Evolutionary conservation across 2,329 filamentous ascomycete genomes (phyloP).

Genomic region (Microdochium nivale): DNA sequence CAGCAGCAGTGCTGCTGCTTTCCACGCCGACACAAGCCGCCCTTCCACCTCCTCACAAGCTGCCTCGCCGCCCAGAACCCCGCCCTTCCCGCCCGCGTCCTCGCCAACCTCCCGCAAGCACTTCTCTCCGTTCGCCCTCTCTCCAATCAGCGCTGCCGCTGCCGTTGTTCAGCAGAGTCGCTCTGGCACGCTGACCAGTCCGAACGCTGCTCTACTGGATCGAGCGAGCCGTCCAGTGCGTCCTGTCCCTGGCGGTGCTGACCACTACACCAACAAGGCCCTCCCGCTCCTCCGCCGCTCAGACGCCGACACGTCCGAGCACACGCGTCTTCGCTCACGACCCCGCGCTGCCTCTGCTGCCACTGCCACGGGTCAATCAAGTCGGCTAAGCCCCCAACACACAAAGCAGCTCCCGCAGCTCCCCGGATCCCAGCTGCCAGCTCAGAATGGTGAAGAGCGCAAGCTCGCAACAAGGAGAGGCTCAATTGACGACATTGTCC

Average conservation of each 20-base stretch:
- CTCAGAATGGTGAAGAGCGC: not conserved
- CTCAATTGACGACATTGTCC: constrained; percentile 10
- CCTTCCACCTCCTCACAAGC: not conserved
- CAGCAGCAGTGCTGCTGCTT: not conserved
- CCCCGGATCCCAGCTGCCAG: not conserved
- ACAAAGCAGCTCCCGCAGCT: not conserved
- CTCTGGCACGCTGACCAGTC: not conserved
- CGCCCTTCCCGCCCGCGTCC: not conserved
- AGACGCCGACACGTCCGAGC: not conserved
- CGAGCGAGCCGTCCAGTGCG: not conserved
- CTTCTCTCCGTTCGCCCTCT: not conserved
- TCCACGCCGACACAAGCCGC: not conserved
- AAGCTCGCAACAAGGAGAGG: not conserved
- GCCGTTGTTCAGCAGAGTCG: not conserved
- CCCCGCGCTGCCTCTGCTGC: not conserved
- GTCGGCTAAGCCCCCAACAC: not conserved
- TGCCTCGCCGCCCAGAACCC: not conserved
- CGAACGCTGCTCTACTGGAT: not conserved
- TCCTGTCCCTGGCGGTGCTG: not conserved
- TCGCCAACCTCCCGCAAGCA: not conserved
- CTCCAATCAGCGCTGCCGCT: not conserved
- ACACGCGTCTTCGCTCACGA: not conserved
- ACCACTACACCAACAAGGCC: not conserved
- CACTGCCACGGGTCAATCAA: not conserved
- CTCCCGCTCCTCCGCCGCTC: not conserved